A percentile compares a stretch with the other conserved stretches of the same genome.
These are phyloP conservation scores for Fusarium tupiense DNA, from an alignment of 2,329 filamentous ascomycete species.

Conservation along the genomic window DNA sequence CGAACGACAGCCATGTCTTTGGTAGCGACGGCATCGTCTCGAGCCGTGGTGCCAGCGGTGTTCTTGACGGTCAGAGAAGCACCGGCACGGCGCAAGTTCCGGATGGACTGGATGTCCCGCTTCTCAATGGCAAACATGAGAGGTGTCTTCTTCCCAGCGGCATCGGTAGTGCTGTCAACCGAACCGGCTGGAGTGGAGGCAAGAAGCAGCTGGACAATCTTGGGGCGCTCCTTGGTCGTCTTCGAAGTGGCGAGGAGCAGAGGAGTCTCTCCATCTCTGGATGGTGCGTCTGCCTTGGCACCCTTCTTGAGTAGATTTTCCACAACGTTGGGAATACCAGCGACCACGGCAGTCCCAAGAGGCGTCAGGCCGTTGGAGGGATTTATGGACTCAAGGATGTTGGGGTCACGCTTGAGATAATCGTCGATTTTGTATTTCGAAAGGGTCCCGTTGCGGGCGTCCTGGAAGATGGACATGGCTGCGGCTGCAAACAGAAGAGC, in stretches of 20 bases:
- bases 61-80: background rate
- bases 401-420: background rate
- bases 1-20: background rate
- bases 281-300: background rate
- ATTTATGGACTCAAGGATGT: background rate
- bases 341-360: background rate
- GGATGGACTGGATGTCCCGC: background rate
- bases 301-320: background rate
- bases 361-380: background rate
- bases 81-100: background rate
- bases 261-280: background rate
- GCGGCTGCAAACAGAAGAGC: background rate
- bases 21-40: background rate
- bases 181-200: background rate
- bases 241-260: background rate
- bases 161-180: background rate
- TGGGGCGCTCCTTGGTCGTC: background rate
- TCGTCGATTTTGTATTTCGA: background rate
- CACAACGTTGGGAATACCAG: background rate
- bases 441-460: background rate
- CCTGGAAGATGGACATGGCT: background rate
- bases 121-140: background rate
- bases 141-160: background rate
- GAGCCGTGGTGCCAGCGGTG: background rate
- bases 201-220: background rate